phyloP scores from a whole-genome alignment of 176 grass and related monocot species.

The Aegilops umbellulata region DNA sequence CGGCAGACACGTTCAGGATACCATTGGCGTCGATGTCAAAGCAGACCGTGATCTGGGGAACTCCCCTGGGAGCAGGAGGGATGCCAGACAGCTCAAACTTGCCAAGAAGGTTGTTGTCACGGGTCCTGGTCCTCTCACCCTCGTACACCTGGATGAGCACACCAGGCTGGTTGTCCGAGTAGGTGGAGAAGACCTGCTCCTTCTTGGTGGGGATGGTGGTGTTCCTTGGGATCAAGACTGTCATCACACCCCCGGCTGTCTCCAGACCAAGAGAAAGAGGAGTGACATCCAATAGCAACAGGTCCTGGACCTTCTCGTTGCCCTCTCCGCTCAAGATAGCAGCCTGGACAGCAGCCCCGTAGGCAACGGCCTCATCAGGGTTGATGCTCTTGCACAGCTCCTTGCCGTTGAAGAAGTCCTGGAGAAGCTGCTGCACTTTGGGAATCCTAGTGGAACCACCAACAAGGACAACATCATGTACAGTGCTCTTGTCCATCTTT shows the following conservation, averaged over 20 bases:
- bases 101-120: slow-evolving; percentile 63
- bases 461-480: slow-evolving; percentile 56
- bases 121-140: slow-evolving; percentile 61
- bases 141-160: slow-evolving; percentile 63
- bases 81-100: slow-evolving; percentile 59
- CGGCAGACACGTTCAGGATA: slow-evolving; percentile 55
- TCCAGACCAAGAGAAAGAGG: slow-evolving; percentile 53
- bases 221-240: slow-evolving; percentile 57
- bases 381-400: slow-evolving; percentile 70
- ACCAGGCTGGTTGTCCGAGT: slow-evolving; percentile 58
- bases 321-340: slow-evolving; percentile 64
- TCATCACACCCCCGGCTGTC: slow-evolving; percentile 55
- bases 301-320: slow-evolving; percentile 72
- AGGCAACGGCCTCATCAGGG: slow-evolving; percentile 53
- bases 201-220: slow-evolving; percentile 68
- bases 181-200: slow-evolving; percentile 63
- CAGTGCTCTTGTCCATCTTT: slow-evolving; percentile 59
- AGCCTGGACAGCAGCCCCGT: slow-evolving; percentile 49
- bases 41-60: slow-evolving; percentile 59
- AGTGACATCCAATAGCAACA: slow-evolving; percentile 51
- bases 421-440: slow-evolving; percentile 57
- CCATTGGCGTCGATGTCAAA: slow-evolving; percentile 60
- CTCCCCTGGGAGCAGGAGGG: slow-evolving; percentile 46
- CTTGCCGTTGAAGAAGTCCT: slow-evolving; percentile 63
- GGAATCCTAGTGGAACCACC: slow-evolving; percentile 63